Evolutionary conservation across 1,284 basidiomycete genomes (phyloP).

Genomic region (Puccinia coronata): DNA sequence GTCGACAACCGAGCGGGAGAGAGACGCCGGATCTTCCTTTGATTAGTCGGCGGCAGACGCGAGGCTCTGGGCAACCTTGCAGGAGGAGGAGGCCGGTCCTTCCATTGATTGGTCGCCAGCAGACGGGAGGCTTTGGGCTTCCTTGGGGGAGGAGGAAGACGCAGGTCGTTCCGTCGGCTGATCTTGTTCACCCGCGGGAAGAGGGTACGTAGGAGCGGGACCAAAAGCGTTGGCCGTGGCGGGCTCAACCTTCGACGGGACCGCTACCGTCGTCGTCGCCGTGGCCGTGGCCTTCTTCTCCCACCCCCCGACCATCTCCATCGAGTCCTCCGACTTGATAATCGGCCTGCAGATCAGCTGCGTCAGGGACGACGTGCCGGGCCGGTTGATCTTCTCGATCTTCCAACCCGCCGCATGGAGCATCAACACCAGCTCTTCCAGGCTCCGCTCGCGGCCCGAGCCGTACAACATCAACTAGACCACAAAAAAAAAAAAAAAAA

Average conservation of each 20-base stretch:
- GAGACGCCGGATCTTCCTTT: too few species aligned
- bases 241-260: not conserved
- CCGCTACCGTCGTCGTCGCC: not conserved
- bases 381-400: slow-evolving; percentile 38
- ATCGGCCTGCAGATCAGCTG: slow-evolving; percentile 38
- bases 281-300: slow-evolving; percentile 7
- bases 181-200: too few species aligned
- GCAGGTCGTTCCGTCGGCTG: too few species aligned
- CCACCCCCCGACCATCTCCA: slow-evolving; percentile 28
- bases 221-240: too few species aligned
- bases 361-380: slow-evolving; percentile 44
- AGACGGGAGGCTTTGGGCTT: too few species aligned
- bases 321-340: slow-evolving; percentile 23
- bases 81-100: too few species aligned
- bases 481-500: not conserved
- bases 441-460: slow-evolving; percentile 34
- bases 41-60: too few species aligned
- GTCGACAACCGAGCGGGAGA: not conserved
- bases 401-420: slow-evolving; percentile 45
- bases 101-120: too few species aligned
- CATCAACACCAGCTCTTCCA: slow-evolving; percentile 42
- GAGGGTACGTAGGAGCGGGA: too few species aligned
- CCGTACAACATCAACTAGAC: slow-evolving; percentile 50
- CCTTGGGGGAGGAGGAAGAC: too few species aligned
- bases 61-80: too few species aligned